A percentile compares a stretch with the other conserved stretches of the same genome.
These are phyloP conservation scores for Thuidium tamariscinum DNA, from an alignment of 225 moss, liverwort and hornwort species.

Conservation along the genomic window DNA sequence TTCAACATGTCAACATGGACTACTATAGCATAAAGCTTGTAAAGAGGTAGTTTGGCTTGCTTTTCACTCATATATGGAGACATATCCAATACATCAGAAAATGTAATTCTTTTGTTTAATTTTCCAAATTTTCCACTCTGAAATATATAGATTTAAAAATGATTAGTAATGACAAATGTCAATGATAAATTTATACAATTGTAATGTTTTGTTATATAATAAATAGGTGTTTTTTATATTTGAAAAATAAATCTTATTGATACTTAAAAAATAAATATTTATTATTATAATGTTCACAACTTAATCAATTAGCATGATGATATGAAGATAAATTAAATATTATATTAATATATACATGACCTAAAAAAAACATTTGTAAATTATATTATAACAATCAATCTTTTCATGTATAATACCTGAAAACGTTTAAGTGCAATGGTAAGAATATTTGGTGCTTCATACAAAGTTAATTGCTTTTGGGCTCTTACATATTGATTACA, in stretches of 20 bases:
- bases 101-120: constrained; percentile 88
- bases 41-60: constrained; percentile 30
- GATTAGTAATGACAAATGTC: too few species aligned
- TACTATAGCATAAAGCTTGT: constrained; percentile 70
- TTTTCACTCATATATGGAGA: constrained; percentile 74
- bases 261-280: too few species aligned
- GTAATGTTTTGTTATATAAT: neutral
- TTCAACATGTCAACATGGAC: constrained; percentile 98
- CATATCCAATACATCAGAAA: constrained; percentile 61
- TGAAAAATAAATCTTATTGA: rapidly evolving
- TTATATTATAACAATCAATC: neutral
- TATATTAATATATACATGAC: too few species aligned
- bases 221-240: neutral
- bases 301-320: neutral
- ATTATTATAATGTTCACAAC: neutral
- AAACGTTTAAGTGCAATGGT: constrained; percentile 92
- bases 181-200: neutral
- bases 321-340: neutral
- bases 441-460: constrained; percentile 82
- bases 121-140: constrained; percentile 99
- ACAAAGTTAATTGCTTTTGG: constrained; percentile 58
- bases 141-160: too few species aligned
- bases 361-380: rapidly evolving
- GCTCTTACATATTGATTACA: constrained; percentile 88
- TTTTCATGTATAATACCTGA: constrained; percentile 27